Evolutionary conservation across 148 eudicot genomes (phyloP).

Genomic region (Beta vulgaris): DNA sequence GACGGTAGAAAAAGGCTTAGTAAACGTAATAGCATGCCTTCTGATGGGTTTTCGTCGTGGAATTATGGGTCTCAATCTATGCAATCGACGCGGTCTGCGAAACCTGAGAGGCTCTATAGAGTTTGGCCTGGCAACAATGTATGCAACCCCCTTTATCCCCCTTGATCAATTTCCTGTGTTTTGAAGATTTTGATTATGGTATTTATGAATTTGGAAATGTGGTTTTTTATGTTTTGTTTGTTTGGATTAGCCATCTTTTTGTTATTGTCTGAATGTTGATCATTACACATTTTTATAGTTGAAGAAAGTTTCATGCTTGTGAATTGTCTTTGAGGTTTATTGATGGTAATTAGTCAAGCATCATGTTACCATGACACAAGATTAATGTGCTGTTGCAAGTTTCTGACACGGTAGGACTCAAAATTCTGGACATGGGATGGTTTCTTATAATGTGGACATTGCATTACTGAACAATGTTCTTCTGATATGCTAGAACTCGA

Average conservation of each 20-base stretch:
- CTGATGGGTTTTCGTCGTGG: conserved; percentile 21
- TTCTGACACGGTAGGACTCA: neutral
- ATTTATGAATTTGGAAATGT: neutral
- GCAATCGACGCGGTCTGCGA: conserved; percentile 22
- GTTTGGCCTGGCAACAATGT: conserved; percentile 93
- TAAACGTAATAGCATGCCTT: conserved; percentile 26
- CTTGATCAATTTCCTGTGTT: neutral
- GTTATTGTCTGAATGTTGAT: neutral
- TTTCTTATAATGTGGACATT: neutral
- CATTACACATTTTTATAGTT: neutral
- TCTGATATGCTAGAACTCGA: too few species aligned
- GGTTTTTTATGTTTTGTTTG: too few species aligned
- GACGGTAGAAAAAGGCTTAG: conserved; percentile 11
- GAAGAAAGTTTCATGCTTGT: neutral
- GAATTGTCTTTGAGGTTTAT: neutral
- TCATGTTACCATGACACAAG: neutral
- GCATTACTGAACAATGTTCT: neutral
- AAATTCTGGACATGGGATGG: neutral
- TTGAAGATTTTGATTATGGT: neutral
- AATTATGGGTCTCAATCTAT: conserved; percentile 27
- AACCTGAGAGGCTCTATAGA: conserved; percentile 56
- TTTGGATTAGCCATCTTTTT: neutral
- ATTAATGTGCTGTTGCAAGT: neutral
- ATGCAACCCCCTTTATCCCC: conserved; percentile 19
- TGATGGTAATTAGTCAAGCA: neutral